Percentiles rank a stretch among this genome's conserved stretches.
phyloP scores from a whole-genome alignment of 768 basidiomycete species.

The Russula foetens region DNA sequence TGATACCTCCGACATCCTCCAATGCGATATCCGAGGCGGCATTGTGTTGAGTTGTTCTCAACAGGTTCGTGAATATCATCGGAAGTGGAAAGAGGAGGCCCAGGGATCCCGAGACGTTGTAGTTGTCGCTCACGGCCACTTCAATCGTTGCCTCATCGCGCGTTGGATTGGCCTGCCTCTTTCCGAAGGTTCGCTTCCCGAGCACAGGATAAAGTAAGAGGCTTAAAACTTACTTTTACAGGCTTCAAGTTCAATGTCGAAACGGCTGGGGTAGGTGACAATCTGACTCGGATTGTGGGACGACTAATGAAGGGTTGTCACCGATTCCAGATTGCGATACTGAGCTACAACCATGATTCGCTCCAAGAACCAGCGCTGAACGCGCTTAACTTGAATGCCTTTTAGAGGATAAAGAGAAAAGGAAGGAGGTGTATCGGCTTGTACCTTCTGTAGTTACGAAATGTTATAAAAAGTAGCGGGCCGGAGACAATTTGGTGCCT shows the following conservation, averaged over 20 bases:
- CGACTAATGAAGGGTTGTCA: not conserved
- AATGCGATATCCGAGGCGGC: not conserved
- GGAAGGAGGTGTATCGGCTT: not conserved
- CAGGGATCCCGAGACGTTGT: slow-evolving; percentile 68
- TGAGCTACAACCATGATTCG: slow-evolving; percentile 78
- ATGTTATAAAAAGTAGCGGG: not conserved
- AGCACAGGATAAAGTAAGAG: not conserved
- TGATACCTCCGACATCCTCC: too few species aligned
- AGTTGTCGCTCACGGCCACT: slow-evolving; percentile 87
- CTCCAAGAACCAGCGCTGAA: slow-evolving; percentile 72
- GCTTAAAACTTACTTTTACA: slow-evolving; percentile 2
- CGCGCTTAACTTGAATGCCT: slow-evolving; percentile 51
- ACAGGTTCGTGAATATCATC: slow-evolving; percentile 73
- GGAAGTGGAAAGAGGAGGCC: slow-evolving; percentile 58
- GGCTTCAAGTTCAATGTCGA: slow-evolving; percentile 17
- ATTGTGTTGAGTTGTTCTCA: not conserved
- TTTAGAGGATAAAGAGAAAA: not conserved
- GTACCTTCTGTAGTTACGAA: too few species aligned
- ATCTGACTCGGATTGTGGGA: not conserved
- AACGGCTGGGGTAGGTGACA: slow-evolving; percentile 15
- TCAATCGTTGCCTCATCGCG: slow-evolving; percentile 66
- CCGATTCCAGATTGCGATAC: slow-evolving; percentile 52
- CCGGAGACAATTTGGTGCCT: not conserved
- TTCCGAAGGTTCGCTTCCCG: slow-evolving; percentile 35
- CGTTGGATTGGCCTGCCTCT: slow-evolving; percentile 76